Percentiles rank a stretch among this genome's conserved stretches.
These are phyloP conservation scores for Phytophthora chlamydospora DNA, from an alignment of 352 stramenopile genomes.

Conservation along the genomic window DNA sequence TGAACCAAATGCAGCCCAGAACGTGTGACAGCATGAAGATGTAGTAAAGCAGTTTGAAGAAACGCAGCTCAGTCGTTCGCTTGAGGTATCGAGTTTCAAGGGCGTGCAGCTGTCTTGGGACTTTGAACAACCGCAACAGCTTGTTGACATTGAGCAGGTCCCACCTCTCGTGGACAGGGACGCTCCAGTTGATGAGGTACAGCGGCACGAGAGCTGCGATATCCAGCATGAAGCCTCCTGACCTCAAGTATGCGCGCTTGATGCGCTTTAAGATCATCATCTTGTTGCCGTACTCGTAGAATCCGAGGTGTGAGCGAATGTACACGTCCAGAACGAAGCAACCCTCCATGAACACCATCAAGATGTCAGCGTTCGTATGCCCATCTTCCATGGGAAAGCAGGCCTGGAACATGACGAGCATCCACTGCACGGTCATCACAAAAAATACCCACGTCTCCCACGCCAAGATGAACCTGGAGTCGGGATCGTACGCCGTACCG, in stretches of 20 bases:
- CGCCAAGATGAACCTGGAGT: constrained; percentile 46
- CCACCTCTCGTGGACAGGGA: constrained; percentile 21
- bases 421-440: constrained; percentile 57
- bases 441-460: constrained; percentile 70
- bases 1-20: constrained; percentile 73
- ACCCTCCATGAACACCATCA: constrained; percentile 44
- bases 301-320: constrained; percentile 52
- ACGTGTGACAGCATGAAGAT: constrained; percentile 68
- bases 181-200: constrained; percentile 53
- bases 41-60: constrained; percentile 81
- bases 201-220: constrained; percentile 51
- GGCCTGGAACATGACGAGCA: constrained; percentile 52
- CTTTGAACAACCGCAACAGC: constrained; percentile 54
- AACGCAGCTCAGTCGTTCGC: constrained; percentile 55
- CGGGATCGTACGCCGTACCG: constrained; percentile 37
- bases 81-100: constrained; percentile 71
- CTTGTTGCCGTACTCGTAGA: constrained; percentile 75
- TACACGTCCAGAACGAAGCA: constrained; percentile 61
- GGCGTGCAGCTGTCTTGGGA: constrained; percentile 49
- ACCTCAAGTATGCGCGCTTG: constrained; percentile 44
- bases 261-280: constrained; percentile 51
- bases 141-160: constrained; percentile 77
- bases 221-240: constrained; percentile 49
- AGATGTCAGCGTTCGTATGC: constrained; percentile 9
- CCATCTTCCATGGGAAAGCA: constrained; percentile 36